Evolutionary conservation across 169 alveolate genomes (phyloP), one percentile per base, ranked within the genome.

Genomic region (Theileria equi): DNA sequence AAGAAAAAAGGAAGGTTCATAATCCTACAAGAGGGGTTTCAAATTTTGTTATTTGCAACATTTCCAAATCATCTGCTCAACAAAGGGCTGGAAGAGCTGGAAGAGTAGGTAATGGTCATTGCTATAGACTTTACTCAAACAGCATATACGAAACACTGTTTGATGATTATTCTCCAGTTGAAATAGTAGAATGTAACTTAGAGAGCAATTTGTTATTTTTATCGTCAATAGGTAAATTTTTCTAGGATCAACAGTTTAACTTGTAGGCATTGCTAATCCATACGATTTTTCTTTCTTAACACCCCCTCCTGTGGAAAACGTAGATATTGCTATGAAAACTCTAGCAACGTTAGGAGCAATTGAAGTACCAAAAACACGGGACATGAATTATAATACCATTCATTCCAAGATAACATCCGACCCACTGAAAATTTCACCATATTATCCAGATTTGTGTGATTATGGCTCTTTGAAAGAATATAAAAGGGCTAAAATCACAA

Each of bases 41-140:
- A 13, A 85, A 86, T 60, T 96, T 94, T 81, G 68, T 71, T 23
- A 88, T 96, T 38, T 82, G 88, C 25, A 94, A 97, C 91, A 91
- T 90, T 32, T 81, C 96, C 54, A 90, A 93, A 76, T 92, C 97
- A 7, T 90, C 98, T 25, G 94, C 98, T 13, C 88, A 88, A 54
- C 98, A 97, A 74, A 92, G 99, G 69, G 90, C 98, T 23, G 99
- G 99, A 17, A 89, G 99, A 78, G 98, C 99, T 0, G 99, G 99
- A 32, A 93, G 99, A 88, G 93, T 96, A 3, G 97, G 98, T 2
- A 96, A 97, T 28, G 99, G 99, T 1, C 98, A 95, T 73, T 97
- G 99, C 76, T 97, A 97, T 63, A 84, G 99, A 50, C 78, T 96
- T 62, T 97, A 95, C 78, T 91, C 98, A 8, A 84, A 92, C 45